Evolutionary conservation across 805 yeast species (phyloP), one percentile per base, ranked within the genome.

Genomic region (Jamesozyma lodderae): DNA sequence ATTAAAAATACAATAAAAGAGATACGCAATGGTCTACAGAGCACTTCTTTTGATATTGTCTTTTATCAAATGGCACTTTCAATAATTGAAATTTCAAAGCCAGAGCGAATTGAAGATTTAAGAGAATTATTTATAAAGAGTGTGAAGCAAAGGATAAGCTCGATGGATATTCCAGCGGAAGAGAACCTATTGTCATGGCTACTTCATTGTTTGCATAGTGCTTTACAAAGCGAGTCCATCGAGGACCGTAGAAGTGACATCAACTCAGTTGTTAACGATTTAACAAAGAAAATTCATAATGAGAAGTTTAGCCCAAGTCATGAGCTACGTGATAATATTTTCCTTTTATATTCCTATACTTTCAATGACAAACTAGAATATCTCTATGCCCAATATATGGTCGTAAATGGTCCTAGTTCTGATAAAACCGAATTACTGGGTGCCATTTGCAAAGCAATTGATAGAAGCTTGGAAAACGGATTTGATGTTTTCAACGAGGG

Each of bases 351-450:
- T 24, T 44, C 57, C 1, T 17, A 40, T 0, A 26, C 42, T 1
- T 48, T 35, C 14, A 34, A 46, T 2, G 46, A 40, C 6, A 44
- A 48, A 5, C 30, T 57, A 8, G 58, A 51, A 30, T 58, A 51
- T 43, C 36, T 63, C 11, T 54, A 56, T 41, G 59, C 67, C 1
- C 57, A 66, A 20, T 67, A 63, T 36, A 41, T 63, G 36, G 55
- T 59, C 2, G 37, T 63, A 3, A 53, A 68, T 45, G 45, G 46
- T 9, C 21, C 29, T 4, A 59, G 55, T 13, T 35, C 52, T 2
- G 25, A 37, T 2, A 38, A 45, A 0, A 40, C 33, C 0, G 17
- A 19, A 9, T 23, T 63, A 13, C 27, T 38, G 8, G 35, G 41
- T 6, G 64, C 64, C 4, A 24, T 62, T 13, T 36, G 44, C 1